phyloP scores from a whole-genome alignment of 2,329 filamentous ascomycete genomes.

The Neofusicoccum kwambonambiense region DNA sequence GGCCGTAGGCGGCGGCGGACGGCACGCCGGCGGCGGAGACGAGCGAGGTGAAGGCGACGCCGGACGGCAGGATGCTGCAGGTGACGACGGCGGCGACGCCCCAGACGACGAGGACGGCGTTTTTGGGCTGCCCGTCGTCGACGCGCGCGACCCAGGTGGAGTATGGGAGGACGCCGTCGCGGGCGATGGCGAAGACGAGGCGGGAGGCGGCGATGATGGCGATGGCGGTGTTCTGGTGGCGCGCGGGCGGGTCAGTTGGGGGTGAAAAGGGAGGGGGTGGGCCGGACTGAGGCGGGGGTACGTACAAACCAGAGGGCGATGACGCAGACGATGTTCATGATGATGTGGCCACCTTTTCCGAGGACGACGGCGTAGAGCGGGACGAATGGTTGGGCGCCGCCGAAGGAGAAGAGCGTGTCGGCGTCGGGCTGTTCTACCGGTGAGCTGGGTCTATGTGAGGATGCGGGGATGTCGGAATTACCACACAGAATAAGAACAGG shows the following conservation, averaged over 20 bases:
- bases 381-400: slow-evolving; percentile 59
- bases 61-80: slow-evolving; percentile 59
- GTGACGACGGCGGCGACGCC: slow-evolving; percentile 54
- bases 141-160: slow-evolving; percentile 59
- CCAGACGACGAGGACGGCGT: slow-evolving; percentile 61
- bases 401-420: slow-evolving; percentile 53
- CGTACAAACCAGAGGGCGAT: slow-evolving; percentile 49
- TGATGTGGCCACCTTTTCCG: slow-evolving; percentile 56
- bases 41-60: slow-evolving; percentile 40
- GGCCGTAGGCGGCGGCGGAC: slow-evolving; percentile 38
- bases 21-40: slow-evolving; percentile 42
- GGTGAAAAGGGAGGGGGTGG: background rate
- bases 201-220: slow-evolving; percentile 59
- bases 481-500: slow-evolving; percentile 56
- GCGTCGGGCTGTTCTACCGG: slow-evolving; percentile 45
- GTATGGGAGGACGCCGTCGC: slow-evolving; percentile 60
- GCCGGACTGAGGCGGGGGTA: slow-evolving; percentile 15
- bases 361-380: slow-evolving; percentile 58
- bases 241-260: too few species aligned
- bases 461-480: background rate
- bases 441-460: too few species aligned
- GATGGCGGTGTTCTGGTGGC: slow-evolving; percentile 56
- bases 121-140: slow-evolving; percentile 53
- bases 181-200: slow-evolving; percentile 62
- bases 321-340: slow-evolving; percentile 61